Evolutionary conservation across 148 eudicot genomes (phyloP), one percentile per base, ranked within the genome.

Genomic region (Persicaria tinctoria): DNA sequence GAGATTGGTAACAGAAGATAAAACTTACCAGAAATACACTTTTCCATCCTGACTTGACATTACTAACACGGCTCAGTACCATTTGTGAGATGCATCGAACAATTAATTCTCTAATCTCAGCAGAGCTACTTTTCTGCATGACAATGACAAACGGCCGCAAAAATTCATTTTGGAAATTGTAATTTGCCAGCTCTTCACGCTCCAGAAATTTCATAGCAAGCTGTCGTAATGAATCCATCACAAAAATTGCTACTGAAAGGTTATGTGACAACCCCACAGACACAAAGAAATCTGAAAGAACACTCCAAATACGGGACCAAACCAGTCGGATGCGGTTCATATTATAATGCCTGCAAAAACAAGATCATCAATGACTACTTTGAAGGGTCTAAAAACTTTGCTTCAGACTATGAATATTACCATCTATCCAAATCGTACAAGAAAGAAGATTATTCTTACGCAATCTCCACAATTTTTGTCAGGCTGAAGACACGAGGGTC

Each of bases 291-390:
- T 92, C 97, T 57, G 99, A 90, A 80, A 96, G 94, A 53, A 96
- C 99, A 87, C 84, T 92, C 99, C 99, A 96, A 81, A 96, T 96
- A 66, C 97, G 94, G 79, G 99, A 96, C 99, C 99, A 96, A 73
- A 96, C 99, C 51, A 96, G 82, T 81, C 99, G 88, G 82, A 96
- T 96, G 53, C 99, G 94, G 76, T 88, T 92, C 97, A 96, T 96
- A 80, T 96, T 96, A 83, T 92, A 96, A 79, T 96, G 99, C 88
- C 99, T 96, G 94, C 84, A 89, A 82, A 90, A 76, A 72, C 46
- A 78, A 73, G 73, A 48, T 6, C 55, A n/a, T 38, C 14, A 32
- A 66, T 41, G 41, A 13, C 18, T 66, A 66, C 70, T 38, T 27
- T 12, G 17, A 6, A 41, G 70, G 56, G 45, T 6, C 10, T 27